Evolutionary conservation across 163 green algal genomes (phyloP).

Genomic region (Scenedesmus sp.): DNA sequence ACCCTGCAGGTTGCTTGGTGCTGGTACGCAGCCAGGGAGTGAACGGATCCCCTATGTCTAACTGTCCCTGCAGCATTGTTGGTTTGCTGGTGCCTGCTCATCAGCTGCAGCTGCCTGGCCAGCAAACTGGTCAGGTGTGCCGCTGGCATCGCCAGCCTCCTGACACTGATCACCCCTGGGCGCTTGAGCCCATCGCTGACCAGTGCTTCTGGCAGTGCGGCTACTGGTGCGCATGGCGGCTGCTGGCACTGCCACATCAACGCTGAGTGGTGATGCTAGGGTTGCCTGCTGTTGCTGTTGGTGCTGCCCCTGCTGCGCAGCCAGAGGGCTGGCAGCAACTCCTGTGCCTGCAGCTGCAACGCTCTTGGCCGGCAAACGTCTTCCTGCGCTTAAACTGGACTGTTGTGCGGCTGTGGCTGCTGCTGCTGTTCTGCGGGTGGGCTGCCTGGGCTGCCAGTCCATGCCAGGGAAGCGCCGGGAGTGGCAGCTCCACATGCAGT

Average conservation of each 20-base stretch:
- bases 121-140: neutral
- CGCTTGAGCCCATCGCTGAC: neutral
- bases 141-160: neutral
- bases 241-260: neutral
- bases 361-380: neutral
- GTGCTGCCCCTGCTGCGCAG: neutral
- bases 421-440: neutral
- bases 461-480: neutral
- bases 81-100: neutral
- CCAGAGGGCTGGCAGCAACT: neutral
- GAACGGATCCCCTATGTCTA: conserved; percentile 20
- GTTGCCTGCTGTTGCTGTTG: neutral
- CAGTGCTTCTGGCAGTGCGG: neutral
- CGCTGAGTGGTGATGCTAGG: neutral
- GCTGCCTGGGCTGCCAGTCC: neutral
- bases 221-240: neutral
- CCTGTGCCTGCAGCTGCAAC: neutral
- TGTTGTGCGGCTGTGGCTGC: neutral
- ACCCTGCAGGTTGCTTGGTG: conserved; percentile 4
- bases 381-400: neutral
- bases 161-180: too few relatives aligned
- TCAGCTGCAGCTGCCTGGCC: neutral
- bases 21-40: conserved; percentile 49
- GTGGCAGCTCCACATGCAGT: neutral
- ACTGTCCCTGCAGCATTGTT: neutral